Base-by-base conservation (phyloP, 345 rosid species). In the Bruguiera gymnorhiza region DNA sequence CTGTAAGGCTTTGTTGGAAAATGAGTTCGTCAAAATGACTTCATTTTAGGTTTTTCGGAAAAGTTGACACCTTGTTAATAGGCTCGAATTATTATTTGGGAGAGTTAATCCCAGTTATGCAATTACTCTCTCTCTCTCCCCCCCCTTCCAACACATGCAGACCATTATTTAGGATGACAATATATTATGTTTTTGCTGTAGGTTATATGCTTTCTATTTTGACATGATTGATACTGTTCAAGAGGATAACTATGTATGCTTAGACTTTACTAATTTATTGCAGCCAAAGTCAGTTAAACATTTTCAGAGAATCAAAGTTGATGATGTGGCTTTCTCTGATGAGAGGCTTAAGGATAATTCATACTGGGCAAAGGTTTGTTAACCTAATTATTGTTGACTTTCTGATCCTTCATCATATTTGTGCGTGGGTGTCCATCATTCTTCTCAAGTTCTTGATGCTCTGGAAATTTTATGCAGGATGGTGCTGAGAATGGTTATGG, bases 401-500 rank as follows among this genome's bases (percentile, higher is more conserved):
- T 48, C 23, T 32, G 16, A 56, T 56, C 30, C 36, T 27, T 26
- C 6, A 0, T 18, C 24, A 8, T 21, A 18, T 18, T 34, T 43
- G 26, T 52, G 13, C 34, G 27, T 64, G 15, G 26, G 3, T 31
- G 3, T 31, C 18, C 31, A 18, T 60, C 15, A 10, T 61, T 36
- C 21, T 46, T 30, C 2, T 46, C 6, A 15, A 36, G 26, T 5
- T 51, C 62, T 24, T 31, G 34, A 2, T 31, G 39, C 37, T 26
- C 1, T n/a, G 11, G 19, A 61, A 13, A 65, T 46, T 59, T 65
- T 46, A 29, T 24, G 34, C 80, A 92, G 99, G 85, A 70, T 75
- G 96, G 96, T 70, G 98, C 98, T 6, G 96, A 86, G 30, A 60
- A 0, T 60, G 99, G 98, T 24, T 96, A 87, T 81, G 99, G 99